Evolutionary conservation across 495 filamentous ascomycete genomes (phyloP), one percentile per base, ranked within the genome.

Genomic region (Aspergillus leporis): DNA sequence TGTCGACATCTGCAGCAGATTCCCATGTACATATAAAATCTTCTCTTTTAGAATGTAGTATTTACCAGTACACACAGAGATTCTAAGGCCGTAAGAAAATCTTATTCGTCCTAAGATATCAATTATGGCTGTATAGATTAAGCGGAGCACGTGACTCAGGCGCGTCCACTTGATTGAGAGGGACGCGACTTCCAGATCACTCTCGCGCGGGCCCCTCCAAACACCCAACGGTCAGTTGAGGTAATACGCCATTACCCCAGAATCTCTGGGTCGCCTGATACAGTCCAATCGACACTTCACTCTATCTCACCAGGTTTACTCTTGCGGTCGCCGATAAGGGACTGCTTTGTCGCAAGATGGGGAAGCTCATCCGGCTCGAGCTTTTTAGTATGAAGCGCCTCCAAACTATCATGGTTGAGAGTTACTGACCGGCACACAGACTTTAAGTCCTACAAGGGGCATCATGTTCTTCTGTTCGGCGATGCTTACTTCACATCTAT

Each of bases 401-500:
- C 25, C 30, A 32, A 8, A 56, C 25, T 3, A 30, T 13, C 28
- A 21, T 12, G 23, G 19, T 43, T 34, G 28, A 32, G 51, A 36
- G 56, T 57, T 19, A 53, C 72, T 78, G 66, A 81, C 66, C 60
- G 14, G 38, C 38, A 58, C 52, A 43, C 59, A 96, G 91, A 98
- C 79, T 98, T 98, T 88, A 98, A 98, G 78, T 97, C 93, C 69
- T 99, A 99, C 82, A 96, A 96, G 74, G 93, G 88, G 31, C 95
- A 96, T 63, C 94, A 99, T 74, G 83, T 82, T 38, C 85, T 99
- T 23, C 82, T 95, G n/a, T 93, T 99, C 63, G 95, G 94, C 69
- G 93, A 99, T 79, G 93, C 91, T 5, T 98, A 97, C 70, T 99
- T 99, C 72, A 99, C 94, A 45, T 99, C 94, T 28, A 97, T 99